Base-by-base conservation (phyloP, 352 stramenopile genomes). In the Pythium dissotocum region DNA sequence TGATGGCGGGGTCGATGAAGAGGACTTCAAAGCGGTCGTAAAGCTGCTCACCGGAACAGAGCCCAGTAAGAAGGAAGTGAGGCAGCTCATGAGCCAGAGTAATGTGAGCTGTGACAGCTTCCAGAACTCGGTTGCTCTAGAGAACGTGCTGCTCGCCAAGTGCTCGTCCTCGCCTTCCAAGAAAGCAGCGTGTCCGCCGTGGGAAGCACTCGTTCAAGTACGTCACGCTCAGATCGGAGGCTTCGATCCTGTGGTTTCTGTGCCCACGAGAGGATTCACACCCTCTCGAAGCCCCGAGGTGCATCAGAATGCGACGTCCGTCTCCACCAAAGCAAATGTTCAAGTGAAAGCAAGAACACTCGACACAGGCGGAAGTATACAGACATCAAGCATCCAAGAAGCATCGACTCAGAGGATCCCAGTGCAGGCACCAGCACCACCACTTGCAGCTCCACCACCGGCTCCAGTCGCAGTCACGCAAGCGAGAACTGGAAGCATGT, bases 21-120 rank as follows among this genome's bases (percentile, higher is more conserved):
- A 91, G 40, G 85, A 95, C 38, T 88, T 92, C 53, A 90, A 84
- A 57, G 76, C 77, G 2, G 83, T 92, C n/a, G 58, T 94, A 10
- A 95, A 94, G 63, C 73, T 95, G 2, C 51, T 92, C n/a, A 90
- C 80, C 4, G 75, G 83, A 5, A 75, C 77, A 2, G 87, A 91
- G 35, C 85, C 87, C 6, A 92, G 73, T 54, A 91, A 91, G 59
- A 94, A 93, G 62, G 87, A 94, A 33, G 74, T 91, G 1, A 77
- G 73, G 18, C 65, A 80, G 48, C 80, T 93, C 52, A 79, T 91
- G 70, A 77, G 83, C 54, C 82, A 92, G 53, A 76, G 85, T 69
- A 24, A 58, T 76, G 28, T 83, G 61, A 36, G 80, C 24, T 28
- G 68, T 6, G 84, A 89, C 55, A 85, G 44, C 33, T 53, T 80